Percentiles rank a stretch among this genome's conserved stretches.
Conservation (phyloP, 345 rosid genomes). For the Trapa bicornis region DNA sequence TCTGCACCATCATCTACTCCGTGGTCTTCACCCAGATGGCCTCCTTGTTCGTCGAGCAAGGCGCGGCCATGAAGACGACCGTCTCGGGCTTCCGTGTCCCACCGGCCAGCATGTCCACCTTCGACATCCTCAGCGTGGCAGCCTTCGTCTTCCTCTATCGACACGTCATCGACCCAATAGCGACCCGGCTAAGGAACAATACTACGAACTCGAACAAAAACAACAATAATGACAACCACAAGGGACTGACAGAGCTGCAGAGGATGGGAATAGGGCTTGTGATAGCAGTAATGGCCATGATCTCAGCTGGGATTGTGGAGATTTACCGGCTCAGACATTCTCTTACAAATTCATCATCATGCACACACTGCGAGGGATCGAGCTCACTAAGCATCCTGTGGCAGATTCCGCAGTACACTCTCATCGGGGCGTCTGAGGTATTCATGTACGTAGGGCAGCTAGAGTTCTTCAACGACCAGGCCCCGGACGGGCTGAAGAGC, state of each 20-base stretch:
- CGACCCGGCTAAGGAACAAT: conserved; percentile 28
- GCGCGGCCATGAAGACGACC: conserved; percentile 89
- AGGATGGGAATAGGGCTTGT: conserved; percentile 96
- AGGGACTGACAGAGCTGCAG: conserved; percentile 79
- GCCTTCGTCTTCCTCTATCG: conserved; percentile 77
- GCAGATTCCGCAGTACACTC: conserved; percentile 90
- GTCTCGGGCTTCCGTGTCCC: conserved; percentile 68
- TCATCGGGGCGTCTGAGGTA: conserved; percentile 96
- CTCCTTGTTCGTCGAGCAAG: conserved; percentile 95
- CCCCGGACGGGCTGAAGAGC: conserved; percentile 95
- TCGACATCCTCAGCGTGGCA: conserved; percentile 88
- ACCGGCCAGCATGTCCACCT: conserved; percentile 96
- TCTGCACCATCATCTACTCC: conserved; percentile 90
- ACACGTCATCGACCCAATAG: conserved; percentile 67
- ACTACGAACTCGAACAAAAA: conserved; percentile 15
- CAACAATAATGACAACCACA: too few species aligned
- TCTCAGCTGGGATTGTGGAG: conserved; percentile 81
- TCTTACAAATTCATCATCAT: conserved; percentile 21
- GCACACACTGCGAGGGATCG: conserved; percentile 71
- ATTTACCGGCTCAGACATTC: conserved; percentile 63
- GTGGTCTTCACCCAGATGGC: conserved; percentile 99
- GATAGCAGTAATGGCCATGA: conserved; percentile 82
- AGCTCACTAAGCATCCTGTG: conserved; percentile 96
- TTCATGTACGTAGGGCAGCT: conserved; percentile 97
- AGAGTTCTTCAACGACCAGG: conserved; percentile 91